phyloP scores from a whole-genome alignment of 2,329 filamentous ascomycete species.

The Tolypocladium album region DNA sequence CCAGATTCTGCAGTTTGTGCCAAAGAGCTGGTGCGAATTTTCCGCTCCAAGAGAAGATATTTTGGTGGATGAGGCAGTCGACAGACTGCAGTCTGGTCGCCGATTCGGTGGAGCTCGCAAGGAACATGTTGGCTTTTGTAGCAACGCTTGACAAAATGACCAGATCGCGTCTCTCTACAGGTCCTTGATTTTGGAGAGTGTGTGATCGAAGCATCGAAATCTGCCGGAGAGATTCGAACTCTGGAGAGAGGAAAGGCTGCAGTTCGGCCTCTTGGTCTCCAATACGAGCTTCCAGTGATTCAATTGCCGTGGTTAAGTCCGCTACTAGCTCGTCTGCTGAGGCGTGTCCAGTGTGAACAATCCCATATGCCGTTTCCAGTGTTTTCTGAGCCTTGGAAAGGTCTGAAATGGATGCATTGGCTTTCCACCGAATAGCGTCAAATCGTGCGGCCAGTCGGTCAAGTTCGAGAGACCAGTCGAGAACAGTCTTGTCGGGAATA shows the following conservation, averaged over 20 bases:
- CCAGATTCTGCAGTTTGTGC: slow-evolving; percentile 39
- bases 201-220: slow-evolving; percentile 29
- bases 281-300: slow-evolving; percentile 35
- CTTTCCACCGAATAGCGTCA: slow-evolving; percentile 50
- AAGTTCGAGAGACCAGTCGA: slow-evolving; percentile 38
- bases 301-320: slow-evolving; percentile 39
- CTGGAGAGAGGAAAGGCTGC: slow-evolving; percentile 37
- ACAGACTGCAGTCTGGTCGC: slow-evolving; percentile 34
- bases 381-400: slow-evolving; percentile 42
- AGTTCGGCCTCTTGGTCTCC: slow-evolving; percentile 28
- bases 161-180: slow-evolving; percentile 23
- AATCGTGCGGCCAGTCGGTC: slow-evolving; percentile 48
- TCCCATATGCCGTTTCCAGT: slow-evolving; percentile 43
- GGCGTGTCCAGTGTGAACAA: slow-evolving; percentile 33
- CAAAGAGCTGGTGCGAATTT: slow-evolving; percentile 36
- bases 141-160: slow-evolving; percentile 35
- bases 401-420: slow-evolving; percentile 37
- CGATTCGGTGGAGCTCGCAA: slow-evolving; percentile 21
- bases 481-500: slow-evolving; percentile 31
- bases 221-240: slow-evolving; percentile 49
- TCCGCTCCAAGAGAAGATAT: slow-evolving; percentile 28
- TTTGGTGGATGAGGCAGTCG: slow-evolving; percentile 32
- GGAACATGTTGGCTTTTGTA: slow-evolving; percentile 20
- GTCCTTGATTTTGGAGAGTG: neutral
- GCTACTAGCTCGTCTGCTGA: slow-evolving; percentile 36